Base-by-base conservation (phyloP, 2,329 filamentous ascomycete species). In the Fusarium sp. region DNA sequence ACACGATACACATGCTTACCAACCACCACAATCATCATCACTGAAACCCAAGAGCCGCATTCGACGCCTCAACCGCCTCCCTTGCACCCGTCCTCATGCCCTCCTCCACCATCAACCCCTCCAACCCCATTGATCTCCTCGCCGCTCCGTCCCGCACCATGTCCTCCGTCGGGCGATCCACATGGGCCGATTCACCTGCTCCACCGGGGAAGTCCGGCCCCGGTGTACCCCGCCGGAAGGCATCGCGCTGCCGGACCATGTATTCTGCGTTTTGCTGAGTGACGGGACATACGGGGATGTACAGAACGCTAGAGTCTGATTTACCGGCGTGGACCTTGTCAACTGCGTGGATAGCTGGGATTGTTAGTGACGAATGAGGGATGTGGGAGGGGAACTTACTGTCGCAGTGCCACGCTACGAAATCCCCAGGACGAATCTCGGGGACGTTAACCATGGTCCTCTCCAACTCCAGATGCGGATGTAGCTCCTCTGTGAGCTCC, bases 371-470 rank as follows among this genome's bases (percentile, higher is more conserved):
- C 10, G 14, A 4, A 3, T 31, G 4, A 17, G 13, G 17, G 5
- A 31, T 31, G 7, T 8, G 6, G 11, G 4, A 6, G 33, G 10
- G 7, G 6, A 11, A 76, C 78, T 74, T 75, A 88, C 84, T 87
- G 75, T 95, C 92, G 77, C 92, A 95, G 77, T 97, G 93, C 93
- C 93, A 97, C 4, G 90, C 89, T 3, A 97, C 91, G 72, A 91
- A 95, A 78, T 95, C 92, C 6, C 92, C 92, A 0, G 92, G 91
- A 31, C 85, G 81, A 13, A 95, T 89, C 17, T 82, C 79, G 0
- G 92, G 92, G 6, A 94, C 82, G 58, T 90, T 87, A 0, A 94
- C 86, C 88, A 95, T 93, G 1, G 88, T 90, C 39, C 83, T 81
- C 18, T 86, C 81, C 9, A 95, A 85, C 39, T 90, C 83, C 10